Conservation (phyloP, 2,329 filamentous ascomycete genomes). For the Stagonosporopsis vannaccii region DNA sequence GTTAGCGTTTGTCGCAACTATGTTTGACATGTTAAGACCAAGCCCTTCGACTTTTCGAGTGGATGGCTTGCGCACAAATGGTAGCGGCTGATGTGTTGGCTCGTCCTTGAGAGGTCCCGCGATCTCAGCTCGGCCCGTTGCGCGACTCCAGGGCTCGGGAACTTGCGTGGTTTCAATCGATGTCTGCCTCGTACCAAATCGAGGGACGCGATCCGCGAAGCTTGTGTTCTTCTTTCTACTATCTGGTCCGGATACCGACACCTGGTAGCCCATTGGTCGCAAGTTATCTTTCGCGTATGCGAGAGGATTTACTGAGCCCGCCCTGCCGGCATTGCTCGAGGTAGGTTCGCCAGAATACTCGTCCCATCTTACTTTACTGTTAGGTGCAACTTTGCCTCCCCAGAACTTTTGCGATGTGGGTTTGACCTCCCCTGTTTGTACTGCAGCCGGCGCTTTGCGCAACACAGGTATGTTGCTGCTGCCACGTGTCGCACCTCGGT, state of each 20-base stretch:
- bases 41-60: slow-evolving; percentile 27
- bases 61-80: slow-evolving; percentile 50
- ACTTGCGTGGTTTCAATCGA: slow-evolving; percentile 52
- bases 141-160: slow-evolving; percentile 71
- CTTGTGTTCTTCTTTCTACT: slow-evolving; percentile 38
- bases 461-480: slow-evolving; percentile 45
- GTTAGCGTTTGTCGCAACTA: slow-evolving; percentile 33
- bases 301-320: slow-evolving; percentile 65
- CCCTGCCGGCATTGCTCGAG: slow-evolving; percentile 59
- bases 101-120: slow-evolving; percentile 71
- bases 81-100: slow-evolving; percentile 63
- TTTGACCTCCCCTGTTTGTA: slow-evolving; percentile 29
- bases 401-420: slow-evolving; percentile 43
- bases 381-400: slow-evolving; percentile 46
- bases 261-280: slow-evolving; percentile 44
- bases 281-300: slow-evolving; percentile 34
- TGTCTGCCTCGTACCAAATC: slow-evolving; percentile 34
- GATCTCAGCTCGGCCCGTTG: slow-evolving; percentile 71
- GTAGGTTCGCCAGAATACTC: slow-evolving; percentile 71
- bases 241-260: slow-evolving; percentile 38
- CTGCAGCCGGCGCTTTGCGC: slow-evolving; percentile 38
- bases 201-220: slow-evolving; percentile 39
- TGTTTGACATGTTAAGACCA: slow-evolving; percentile 31
- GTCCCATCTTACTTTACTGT: slow-evolving; percentile 63
- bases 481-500: slow-evolving; percentile 24